These are phyloP conservation scores for Marasmius oreades DNA, from an alignment of 1,284 basidiomycete genomes.

Conservation along the genomic window DNA sequence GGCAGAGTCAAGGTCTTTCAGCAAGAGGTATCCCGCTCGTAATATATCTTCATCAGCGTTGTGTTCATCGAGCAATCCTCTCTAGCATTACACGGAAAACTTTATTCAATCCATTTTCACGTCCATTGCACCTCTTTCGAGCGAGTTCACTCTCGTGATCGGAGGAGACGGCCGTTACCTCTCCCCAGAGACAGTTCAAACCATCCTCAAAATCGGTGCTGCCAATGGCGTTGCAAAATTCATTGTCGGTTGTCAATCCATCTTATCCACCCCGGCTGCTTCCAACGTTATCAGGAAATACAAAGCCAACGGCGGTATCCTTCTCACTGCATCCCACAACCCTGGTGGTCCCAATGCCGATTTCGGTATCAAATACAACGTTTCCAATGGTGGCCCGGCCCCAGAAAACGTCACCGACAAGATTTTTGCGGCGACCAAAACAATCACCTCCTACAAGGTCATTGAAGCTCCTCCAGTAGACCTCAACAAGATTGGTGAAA, in stretches of 20 bases:
- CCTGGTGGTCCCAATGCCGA: conserved; percentile 96
- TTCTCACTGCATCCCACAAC: conserved; percentile 98
- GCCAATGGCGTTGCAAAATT: conserved; percentile 89
- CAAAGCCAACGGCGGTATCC: conserved; percentile 95
- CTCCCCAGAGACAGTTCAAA: conserved; percentile 86
- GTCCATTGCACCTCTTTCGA: conserved; percentile 68
- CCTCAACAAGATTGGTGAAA: conserved; percentile 80
- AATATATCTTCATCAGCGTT: conserved; percentile 10
- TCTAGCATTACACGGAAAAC: conserved; percentile 96
- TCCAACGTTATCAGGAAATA: conserved; percentile 94
- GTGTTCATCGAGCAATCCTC: conserved; percentile 10
- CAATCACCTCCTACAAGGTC: conserved; percentile 82
- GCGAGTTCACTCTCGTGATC: conserved; percentile 88
- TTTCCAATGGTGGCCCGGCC: conserved; percentile 94
- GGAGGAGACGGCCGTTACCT: conserved; percentile 98
- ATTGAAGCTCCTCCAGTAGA: conserved; percentile 80
- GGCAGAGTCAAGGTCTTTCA: conserved; percentile 90
- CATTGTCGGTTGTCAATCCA: conserved; percentile 86
- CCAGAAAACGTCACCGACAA: conserved; percentile 93
- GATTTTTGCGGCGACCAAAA: conserved; percentile 91
- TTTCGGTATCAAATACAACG: conserved; percentile 99
- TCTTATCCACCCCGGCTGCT: conserved; percentile 95
- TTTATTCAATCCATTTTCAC: conserved; percentile 95
- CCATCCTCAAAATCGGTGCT: conserved; percentile 88
- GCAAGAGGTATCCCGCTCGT: conserved; percentile 57